These are phyloP conservation scores for Dendrobium officinale DNA, from an alignment of 106 monocot genomes.

Conservation along the genomic window DNA sequence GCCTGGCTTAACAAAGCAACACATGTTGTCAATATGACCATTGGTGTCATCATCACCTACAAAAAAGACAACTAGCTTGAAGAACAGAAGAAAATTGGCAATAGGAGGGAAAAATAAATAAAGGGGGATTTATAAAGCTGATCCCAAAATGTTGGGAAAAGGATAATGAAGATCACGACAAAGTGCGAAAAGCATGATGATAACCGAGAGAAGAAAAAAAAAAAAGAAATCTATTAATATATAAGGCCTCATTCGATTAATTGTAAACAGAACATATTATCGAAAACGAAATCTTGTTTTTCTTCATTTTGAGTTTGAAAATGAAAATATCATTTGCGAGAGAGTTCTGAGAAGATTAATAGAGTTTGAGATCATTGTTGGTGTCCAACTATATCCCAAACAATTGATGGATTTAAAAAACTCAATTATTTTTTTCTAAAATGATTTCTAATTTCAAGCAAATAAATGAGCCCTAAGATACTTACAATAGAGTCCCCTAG, in stretches of 20 bases:
- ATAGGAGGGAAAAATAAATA: not conserved
- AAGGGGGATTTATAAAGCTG: not conserved
- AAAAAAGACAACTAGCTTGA: constrained; percentile 5
- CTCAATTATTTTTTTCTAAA: not conserved
- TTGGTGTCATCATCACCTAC: constrained; percentile 95
- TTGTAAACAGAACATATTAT: not conserved
- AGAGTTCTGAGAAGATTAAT: not conserved
- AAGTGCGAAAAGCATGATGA: not conserved
- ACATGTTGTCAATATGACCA: constrained; percentile 94
- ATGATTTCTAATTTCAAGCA: not conserved
- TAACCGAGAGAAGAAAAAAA: not conserved
- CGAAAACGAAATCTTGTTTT: not conserved
- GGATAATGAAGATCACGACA: not conserved
- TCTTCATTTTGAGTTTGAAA: not conserved
- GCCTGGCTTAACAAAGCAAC: constrained; percentile 88
- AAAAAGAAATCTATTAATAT: not conserved
- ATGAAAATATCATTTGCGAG: not conserved
- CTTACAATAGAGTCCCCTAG: constrained; percentile 85
- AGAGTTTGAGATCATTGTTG: not conserved
- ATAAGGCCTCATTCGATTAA: not conserved
- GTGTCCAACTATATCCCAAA: not conserved
- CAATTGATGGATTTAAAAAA: not conserved
- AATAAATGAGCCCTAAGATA: not conserved
- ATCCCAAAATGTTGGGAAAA: not conserved
- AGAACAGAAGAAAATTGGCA: not conserved